phyloP scores from a whole-genome alignment of 495 filamentous ascomycete species.

The Daldinia bambusicola region DNA sequence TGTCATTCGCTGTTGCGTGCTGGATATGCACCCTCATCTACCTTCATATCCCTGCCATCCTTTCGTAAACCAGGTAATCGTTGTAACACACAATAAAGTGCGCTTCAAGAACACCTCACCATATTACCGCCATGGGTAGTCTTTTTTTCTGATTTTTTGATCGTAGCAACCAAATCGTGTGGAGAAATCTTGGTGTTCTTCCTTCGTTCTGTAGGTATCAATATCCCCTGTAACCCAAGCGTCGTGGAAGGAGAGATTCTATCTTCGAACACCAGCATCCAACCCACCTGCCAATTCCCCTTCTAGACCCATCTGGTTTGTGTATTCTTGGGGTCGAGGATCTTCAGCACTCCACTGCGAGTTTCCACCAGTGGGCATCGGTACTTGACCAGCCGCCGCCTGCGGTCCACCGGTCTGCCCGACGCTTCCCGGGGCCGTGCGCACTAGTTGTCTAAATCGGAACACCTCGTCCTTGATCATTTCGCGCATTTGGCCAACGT shows the following conservation, averaged over 20 bases:
- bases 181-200: not conserved
- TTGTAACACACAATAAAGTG: conserved; percentile 9
- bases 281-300: conserved; percentile 85
- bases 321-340: conserved; percentile 85
- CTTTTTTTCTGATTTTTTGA: conserved; percentile 11
- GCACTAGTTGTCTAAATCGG: conserved; percentile 79
- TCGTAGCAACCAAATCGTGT: conserved; percentile 24
- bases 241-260: conserved; percentile 24
- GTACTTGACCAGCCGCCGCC: conserved; percentile 60
- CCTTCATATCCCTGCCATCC: not conserved
- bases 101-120: not conserved
- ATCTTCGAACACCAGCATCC: conserved; percentile 64
- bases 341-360: conserved; percentile 82
- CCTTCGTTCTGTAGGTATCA: not conserved
- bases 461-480: conserved; percentile 96
- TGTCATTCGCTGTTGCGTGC: conserved; percentile 21
- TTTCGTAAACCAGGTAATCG: conserved; percentile 28
- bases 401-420: conserved; percentile 44
- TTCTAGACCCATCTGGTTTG: conserved; percentile 71
- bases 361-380: conserved; percentile 75
- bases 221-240: not conserved
- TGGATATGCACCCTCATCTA: conserved; percentile 27
- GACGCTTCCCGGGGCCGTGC: conserved; percentile 66
- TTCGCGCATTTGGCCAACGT: conserved; percentile 90
- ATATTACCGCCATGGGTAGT: conserved; percentile 18